These are phyloP conservation scores for Ramichloridium luteum DNA, from an alignment of 2,329 filamentous ascomycete species.

Conservation along the genomic window DNA sequence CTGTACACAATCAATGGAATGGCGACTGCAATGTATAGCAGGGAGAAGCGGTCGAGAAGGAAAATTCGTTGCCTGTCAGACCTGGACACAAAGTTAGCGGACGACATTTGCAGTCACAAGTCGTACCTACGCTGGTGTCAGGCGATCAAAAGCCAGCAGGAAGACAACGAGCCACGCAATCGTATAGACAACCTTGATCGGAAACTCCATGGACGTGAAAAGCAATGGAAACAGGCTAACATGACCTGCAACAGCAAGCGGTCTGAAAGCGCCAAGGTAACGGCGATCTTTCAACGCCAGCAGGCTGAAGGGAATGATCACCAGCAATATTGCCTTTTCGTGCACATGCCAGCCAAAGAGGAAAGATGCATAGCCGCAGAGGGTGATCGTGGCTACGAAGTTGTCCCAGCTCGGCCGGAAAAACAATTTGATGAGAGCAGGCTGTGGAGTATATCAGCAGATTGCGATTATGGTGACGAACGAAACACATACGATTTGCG, in stretches of 20 bases:
- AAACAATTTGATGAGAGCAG: slow-evolving; percentile 75
- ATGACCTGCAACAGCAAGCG: slow-evolving; percentile 82
- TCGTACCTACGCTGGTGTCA: slow-evolving; percentile 58
- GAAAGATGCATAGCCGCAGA: slow-evolving; percentile 93
- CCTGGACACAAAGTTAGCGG: slow-evolving; percentile 21
- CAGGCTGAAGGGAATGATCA: slow-evolving; percentile 90
- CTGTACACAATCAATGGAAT: slow-evolving; percentile 85
- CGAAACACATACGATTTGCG: slow-evolving; percentile 50
- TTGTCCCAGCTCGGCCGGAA: slow-evolving; percentile 69
- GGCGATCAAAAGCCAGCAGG: slow-evolving; percentile 70
- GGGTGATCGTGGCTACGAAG: slow-evolving; percentile 78
- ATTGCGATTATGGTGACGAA: background rate
- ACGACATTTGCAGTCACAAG: slow-evolving; percentile 4
- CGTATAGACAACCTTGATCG: slow-evolving; percentile 86
- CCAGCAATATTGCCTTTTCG: slow-evolving; percentile 87
- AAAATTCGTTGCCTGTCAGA: slow-evolving; percentile 71
- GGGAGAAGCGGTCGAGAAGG: slow-evolving; percentile 78
- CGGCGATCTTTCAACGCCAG: slow-evolving; percentile 81
- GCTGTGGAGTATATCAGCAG: slow-evolving; percentile 25
- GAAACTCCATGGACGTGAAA: slow-evolving; percentile 85
- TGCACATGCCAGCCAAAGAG: slow-evolving; percentile 98
- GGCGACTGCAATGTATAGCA: slow-evolving; percentile 78
- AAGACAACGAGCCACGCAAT: slow-evolving; percentile 83
- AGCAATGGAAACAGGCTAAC: slow-evolving; percentile 90
- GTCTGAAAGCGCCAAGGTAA: slow-evolving; percentile 82